These are phyloP conservation scores for Odontarrhena argentea DNA, from an alignment of 345 rosid species.

Conservation along the genomic window DNA sequence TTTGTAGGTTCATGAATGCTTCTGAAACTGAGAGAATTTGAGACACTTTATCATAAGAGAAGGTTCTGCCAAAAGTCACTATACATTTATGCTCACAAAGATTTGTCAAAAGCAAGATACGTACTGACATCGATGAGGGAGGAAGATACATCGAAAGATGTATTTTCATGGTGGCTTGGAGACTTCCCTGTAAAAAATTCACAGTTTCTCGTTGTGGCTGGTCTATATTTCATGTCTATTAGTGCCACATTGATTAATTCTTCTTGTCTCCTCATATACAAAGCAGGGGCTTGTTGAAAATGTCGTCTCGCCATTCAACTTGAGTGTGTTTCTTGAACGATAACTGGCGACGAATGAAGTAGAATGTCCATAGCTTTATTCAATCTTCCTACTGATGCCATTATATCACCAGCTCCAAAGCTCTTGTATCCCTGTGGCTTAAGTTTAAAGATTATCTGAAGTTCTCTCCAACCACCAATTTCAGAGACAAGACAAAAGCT, in stretches of 20 bases:
- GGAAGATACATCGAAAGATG: background rate
- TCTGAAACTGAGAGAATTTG: too few species aligned
- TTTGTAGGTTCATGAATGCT: too few species aligned
- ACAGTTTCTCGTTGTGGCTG: background rate
- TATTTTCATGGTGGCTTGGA: background rate
- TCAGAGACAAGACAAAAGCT: slow-evolving; percentile 44
- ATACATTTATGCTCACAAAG: too few species aligned
- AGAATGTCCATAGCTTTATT: slow-evolving; percentile 70
- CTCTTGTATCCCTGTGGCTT: slow-evolving; percentile 52
- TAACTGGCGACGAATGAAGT: slow-evolving; percentile 39
- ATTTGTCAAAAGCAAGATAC: too few species aligned
- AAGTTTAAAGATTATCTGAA: slow-evolving; percentile 60
- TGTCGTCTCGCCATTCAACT: background rate
- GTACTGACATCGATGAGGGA: too few species aligned
- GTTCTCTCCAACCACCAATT: slow-evolving; percentile 59
- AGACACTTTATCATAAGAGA: too few species aligned
- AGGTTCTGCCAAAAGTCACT: too few species aligned
- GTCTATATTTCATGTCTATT: background rate
- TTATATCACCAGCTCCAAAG: slow-evolving; percentile 44
- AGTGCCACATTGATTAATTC: background rate
- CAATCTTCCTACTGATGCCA: slow-evolving; percentile 66
- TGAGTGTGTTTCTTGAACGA: background rate
- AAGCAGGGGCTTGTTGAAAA: slow-evolving; percentile 1
- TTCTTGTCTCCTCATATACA: slow-evolving; percentile 2
- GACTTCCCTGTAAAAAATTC: too few species aligned